Conservation (phyloP, 1,284 basidiomycete species). For the Ganoderma multipileum region DNA sequence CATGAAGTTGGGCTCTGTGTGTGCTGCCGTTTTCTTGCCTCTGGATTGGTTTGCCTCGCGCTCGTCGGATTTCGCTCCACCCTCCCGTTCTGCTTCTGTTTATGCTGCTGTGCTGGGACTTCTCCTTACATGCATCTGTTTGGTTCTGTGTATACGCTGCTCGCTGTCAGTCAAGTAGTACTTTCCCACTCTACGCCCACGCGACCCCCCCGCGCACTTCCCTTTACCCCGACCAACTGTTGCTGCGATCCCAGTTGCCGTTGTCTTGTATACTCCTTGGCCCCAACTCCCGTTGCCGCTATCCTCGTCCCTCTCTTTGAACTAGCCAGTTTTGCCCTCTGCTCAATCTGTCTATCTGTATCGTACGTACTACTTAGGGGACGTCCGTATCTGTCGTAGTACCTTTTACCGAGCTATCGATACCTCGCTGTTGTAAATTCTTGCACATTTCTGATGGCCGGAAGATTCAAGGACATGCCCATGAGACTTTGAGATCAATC, state of each 20-base stretch:
- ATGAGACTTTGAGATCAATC: not conserved
- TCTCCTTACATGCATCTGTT: not conserved
- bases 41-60: not conserved
- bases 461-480: not conserved
- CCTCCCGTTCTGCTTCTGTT: not conserved
- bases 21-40: not conserved
- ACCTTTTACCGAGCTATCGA: constrained; percentile 12
- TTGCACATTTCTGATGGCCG: too few relatives aligned
- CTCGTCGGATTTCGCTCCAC: not conserved
- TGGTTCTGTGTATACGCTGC: not conserved
- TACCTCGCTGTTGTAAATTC: constrained; percentile 17
- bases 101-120: constrained; percentile 6
- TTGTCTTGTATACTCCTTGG: constrained; percentile 5
- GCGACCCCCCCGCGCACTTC: not conserved
- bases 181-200: not conserved
- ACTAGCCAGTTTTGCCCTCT: not conserved
- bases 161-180: constrained; percentile 6
- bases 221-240: not conserved
- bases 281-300: not conserved
- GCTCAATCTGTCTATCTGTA: constrained; percentile 5
- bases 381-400: constrained; percentile 13
- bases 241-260: not conserved
- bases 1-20: not conserved
- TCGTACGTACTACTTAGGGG: constrained; percentile 11
- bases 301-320: not conserved